phyloP scores from a whole-genome alignment of 371 early-diverging fungal genomes.

The Mortierella sp. region DNA sequence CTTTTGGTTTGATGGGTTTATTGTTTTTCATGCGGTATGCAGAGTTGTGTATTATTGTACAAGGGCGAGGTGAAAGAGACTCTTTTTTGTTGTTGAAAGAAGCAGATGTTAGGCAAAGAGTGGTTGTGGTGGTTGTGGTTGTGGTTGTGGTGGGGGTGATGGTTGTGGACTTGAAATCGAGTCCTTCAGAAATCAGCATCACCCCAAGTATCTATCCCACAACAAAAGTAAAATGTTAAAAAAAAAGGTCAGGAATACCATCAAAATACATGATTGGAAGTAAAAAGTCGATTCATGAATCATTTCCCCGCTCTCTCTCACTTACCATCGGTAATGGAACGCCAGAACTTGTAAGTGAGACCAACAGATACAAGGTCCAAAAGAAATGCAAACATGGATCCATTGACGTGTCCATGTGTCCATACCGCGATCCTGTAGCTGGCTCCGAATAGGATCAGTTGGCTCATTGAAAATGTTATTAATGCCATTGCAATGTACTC shows the following conservation, averaged over 20 bases:
- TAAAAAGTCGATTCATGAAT: background rate
- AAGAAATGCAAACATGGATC: slow-evolving; percentile 26
- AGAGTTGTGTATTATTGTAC: background rate
- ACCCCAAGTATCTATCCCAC: slow-evolving; percentile 31
- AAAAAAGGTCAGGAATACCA: background rate
- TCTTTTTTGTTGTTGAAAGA: background rate
- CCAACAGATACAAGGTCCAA: slow-evolving; percentile 23
- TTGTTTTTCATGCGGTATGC: background rate
- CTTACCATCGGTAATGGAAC: slow-evolving; percentile 34
- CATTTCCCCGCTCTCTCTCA: background rate
- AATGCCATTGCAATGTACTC: slow-evolving; percentile 20
- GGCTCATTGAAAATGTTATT: slow-evolving; percentile 19
- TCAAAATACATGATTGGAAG: background rate
- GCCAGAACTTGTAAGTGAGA: slow-evolving; percentile 41
- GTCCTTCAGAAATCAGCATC: slow-evolving; percentile 16
- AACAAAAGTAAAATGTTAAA: background rate
- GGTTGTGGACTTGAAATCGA: background rate
- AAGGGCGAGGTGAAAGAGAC: background rate
- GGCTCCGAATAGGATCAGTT: slow-evolving; percentile 24
- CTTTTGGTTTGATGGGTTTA: background rate
- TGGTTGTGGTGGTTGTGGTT: too few relatives aligned
- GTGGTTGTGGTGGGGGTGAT: too few relatives aligned
- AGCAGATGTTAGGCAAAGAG: too few relatives aligned
- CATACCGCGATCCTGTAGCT: slow-evolving; percentile 19
- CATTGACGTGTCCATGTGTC: slow-evolving; percentile 21